Evolutionary conservation across 164 flowering plant species (phyloP), one percentile per base, ranked within the genome.

Genomic region (Protea cynaroides): DNA sequence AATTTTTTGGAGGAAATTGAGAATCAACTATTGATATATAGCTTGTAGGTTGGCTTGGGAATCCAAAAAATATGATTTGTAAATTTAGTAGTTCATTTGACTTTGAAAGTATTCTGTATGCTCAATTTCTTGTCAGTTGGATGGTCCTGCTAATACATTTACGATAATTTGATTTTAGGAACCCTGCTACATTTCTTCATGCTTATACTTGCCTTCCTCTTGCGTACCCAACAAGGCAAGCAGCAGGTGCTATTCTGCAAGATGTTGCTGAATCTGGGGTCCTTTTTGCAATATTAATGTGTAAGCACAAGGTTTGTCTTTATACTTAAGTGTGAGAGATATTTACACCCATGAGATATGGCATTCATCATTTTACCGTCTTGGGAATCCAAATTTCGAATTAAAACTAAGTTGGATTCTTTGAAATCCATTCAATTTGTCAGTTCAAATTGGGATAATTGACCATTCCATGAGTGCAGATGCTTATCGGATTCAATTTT

Each of bases 201-300:
- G 94, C 94, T 47, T 87, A 87, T 65, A 82, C 90, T 44, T 87
- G 90, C 70, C 85, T 87, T 58, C 94, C 90, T 58, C 89, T 87
- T 65, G 74, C 90, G 68, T 83, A 84, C 74, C 84, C 88, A 23
- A 84, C 97, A 68, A 88, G 99, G 74, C 97, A 95, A 82, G 97
- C 96, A 71, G 94, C 99, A n/a, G 91, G 94, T 72, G 89, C 97
- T 50, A 77, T 95, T 75, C 80, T 95, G 83, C 99, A 92, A 76
- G 99, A 92, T 80, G 89, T 92, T 74, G 88, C 96, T 64, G 97
- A 86, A 73, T 95, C 99, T 34, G 97, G 99, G 29, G 94, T 92
- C 63, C 82, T 95, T 2, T 95, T 95, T 79, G 97, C 97, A 52
- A 86, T 95, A 70, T 78, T 95, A 66, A 95, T 95, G 99, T 89